A percentile compares a stretch with the other conserved stretches of the same genome.
phyloP scores from a whole-genome alignment of 2,329 filamentous ascomycete genomes.

The Xylaria sp. region DNA sequence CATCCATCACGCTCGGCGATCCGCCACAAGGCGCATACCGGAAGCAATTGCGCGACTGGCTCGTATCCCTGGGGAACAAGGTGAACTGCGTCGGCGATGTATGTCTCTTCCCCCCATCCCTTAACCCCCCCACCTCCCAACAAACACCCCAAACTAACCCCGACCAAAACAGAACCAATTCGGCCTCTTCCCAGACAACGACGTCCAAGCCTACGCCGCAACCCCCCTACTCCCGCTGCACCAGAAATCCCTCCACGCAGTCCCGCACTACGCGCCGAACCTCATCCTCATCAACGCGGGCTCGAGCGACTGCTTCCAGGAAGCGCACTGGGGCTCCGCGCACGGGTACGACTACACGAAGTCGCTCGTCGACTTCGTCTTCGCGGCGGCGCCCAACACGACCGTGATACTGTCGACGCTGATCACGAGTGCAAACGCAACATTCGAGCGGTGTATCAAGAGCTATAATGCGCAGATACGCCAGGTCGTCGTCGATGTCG shows the following conservation, averaged over 20 bases:
- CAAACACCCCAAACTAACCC: neutral
- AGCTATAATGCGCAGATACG: constrained; percentile 31
- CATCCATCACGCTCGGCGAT: constrained; percentile 20
- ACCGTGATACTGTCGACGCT: constrained; percentile 29
- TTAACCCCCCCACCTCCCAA: neutral
- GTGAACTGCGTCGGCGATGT: constrained; percentile 23
- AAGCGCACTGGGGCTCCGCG: constrained; percentile 24
- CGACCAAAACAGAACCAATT: constrained; percentile 15
- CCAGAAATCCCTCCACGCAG: constrained; percentile 23
- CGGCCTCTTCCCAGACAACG: constrained; percentile 29
- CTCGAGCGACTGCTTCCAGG: constrained; percentile 30
- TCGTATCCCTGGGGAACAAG: constrained; percentile 19
- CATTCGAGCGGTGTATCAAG: constrained; percentile 27
- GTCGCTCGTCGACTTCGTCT: constrained; percentile 26
- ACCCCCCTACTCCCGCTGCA: constrained; percentile 26
- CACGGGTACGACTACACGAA: constrained; percentile 25
- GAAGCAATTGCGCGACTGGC: constrained; percentile 21
- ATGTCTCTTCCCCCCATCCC: constrained; percentile 4
- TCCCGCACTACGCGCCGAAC: constrained; percentile 26
- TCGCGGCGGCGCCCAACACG: constrained; percentile 23
- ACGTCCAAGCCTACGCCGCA: constrained; percentile 28
- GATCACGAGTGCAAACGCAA: constrained; percentile 23
- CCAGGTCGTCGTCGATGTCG: constrained; percentile 25
- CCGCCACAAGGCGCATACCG: constrained; percentile 20
- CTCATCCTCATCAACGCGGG: constrained; percentile 29